These are phyloP conservation scores for Metschnikowia corniflorae DNA, from an alignment of 805 yeast genomes.

Conservation along the genomic window DNA sequence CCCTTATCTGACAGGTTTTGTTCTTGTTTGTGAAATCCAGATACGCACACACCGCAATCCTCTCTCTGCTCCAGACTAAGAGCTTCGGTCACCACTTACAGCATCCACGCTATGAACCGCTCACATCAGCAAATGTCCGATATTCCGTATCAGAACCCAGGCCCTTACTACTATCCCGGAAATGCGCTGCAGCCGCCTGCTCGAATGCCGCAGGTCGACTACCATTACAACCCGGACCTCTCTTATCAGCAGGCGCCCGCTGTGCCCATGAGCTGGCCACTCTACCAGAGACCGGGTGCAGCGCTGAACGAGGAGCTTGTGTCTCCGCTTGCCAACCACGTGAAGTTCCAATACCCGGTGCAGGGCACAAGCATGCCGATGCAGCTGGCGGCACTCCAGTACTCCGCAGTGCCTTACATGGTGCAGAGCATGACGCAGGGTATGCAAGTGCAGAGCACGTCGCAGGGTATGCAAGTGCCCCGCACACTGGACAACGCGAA, in stretches of 20 bases:
- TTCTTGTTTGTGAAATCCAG: too few species aligned
- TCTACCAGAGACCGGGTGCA: slow-evolving; percentile 1
- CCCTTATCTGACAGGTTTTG: too few species aligned
- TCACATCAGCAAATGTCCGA: slow-evolving; percentile 3
- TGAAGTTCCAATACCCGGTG: slow-evolving; percentile 2
- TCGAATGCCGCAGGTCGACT: slow-evolving; percentile 4
- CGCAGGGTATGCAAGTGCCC: slow-evolving; percentile 4
- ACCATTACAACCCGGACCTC: slow-evolving; percentile 5
- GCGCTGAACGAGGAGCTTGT: slow-evolving; percentile 5
- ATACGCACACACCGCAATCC: neutral
- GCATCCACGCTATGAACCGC: slow-evolving; percentile 1
- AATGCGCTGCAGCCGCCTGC: slow-evolving; percentile 1
- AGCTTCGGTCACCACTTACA: neutral
- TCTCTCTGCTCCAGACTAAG: neutral
- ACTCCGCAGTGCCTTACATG: slow-evolving; percentile 4
- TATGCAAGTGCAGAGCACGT: slow-evolving; percentile 3
- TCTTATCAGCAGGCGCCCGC: slow-evolving; percentile 6
- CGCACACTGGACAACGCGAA: neutral
- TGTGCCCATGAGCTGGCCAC: slow-evolving; percentile 1
- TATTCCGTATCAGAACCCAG: slow-evolving; percentile 4
- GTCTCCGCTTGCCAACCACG: slow-evolving; percentile 7
- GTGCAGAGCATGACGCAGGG: slow-evolving; percentile 1
- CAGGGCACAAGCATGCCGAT: neutral
- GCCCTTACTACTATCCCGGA: slow-evolving; percentile 1
- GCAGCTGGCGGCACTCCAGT: slow-evolving; percentile 2